Conservation (phyloP, 306 rosid genomes). For the Quercus aquifolioides region DNA sequence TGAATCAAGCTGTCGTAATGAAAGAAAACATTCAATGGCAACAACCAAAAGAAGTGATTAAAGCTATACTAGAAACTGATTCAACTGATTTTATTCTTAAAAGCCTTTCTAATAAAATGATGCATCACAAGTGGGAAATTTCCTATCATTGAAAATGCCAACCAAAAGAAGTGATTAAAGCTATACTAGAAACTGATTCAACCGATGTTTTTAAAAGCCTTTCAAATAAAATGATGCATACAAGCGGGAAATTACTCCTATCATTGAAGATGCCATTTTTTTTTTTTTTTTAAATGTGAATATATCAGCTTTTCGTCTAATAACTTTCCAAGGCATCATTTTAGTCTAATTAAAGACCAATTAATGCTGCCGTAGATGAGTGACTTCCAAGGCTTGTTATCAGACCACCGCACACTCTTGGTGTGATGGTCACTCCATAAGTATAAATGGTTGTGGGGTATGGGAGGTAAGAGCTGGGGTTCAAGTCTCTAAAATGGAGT, state of each 20-base stretch:
- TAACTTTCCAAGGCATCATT: neutral
- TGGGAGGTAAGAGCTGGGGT: rapidly evolving
- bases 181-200: no score
- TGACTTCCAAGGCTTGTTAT: no score
- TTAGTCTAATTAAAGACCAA: neutral
- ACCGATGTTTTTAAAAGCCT: no score
- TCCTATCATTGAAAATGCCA: neutral
- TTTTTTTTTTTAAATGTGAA: no score
- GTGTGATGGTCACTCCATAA: rapidly evolving
- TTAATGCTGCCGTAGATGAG: neutral
- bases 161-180: neutral
- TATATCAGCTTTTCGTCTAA: neutral
- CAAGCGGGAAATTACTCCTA: neutral
- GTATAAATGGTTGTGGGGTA: rapidly evolving
- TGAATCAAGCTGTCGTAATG: neutral
- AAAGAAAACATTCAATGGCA: neutral
- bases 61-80: no score
- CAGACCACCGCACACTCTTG: no score
- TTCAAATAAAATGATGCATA: neutral
- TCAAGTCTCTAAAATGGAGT: rapidly evolving
- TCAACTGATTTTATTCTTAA: no score
- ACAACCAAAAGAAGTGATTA: neutral
- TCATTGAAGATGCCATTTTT: neutral
- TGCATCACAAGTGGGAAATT: neutral
- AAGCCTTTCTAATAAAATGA: neutral